These are phyloP conservation scores for Syzygium aromaticum DNA, from an alignment of 345 rosid species.

Conservation along the genomic window DNA sequence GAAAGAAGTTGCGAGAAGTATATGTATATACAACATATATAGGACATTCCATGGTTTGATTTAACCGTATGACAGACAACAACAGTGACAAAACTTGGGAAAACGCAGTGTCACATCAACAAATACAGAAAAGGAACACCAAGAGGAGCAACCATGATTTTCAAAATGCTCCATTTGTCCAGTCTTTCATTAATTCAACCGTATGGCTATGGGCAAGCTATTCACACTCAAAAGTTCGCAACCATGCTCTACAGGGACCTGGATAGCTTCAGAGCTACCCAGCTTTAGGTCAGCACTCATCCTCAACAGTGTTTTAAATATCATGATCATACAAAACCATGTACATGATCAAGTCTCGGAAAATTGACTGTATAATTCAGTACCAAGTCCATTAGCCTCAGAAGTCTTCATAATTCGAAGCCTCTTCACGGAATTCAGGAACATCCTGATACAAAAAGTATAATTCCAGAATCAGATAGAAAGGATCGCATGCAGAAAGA, in stretches of 20 bases:
- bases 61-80: not conserved
- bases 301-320: not conserved
- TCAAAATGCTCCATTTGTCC: not conserved
- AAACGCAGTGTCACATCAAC: not conserved
- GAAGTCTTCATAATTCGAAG: conserved; percentile 78
- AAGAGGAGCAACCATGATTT: not conserved
- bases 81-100: not conserved
- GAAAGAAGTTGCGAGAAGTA: not conserved
- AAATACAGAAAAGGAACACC: not conserved
- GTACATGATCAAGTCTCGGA: not conserved
- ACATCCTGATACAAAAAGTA: conserved; percentile 49
- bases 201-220: not conserved
- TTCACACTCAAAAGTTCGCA: not conserved
- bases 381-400: conserved; percentile 75
- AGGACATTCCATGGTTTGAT: not conserved
- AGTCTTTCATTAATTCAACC: not conserved
- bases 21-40: not conserved
- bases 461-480: not conserved
- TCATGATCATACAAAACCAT: not conserved
- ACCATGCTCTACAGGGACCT: not conserved
- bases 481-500: not conserved
- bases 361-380: not conserved
- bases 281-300: not conserved
- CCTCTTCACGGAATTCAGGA: conserved; percentile 66
- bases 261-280: not conserved